These are phyloP conservation scores for Myxozyma nipponensis DNA, from an alignment of 805 yeast species.

Conservation along the genomic window DNA sequence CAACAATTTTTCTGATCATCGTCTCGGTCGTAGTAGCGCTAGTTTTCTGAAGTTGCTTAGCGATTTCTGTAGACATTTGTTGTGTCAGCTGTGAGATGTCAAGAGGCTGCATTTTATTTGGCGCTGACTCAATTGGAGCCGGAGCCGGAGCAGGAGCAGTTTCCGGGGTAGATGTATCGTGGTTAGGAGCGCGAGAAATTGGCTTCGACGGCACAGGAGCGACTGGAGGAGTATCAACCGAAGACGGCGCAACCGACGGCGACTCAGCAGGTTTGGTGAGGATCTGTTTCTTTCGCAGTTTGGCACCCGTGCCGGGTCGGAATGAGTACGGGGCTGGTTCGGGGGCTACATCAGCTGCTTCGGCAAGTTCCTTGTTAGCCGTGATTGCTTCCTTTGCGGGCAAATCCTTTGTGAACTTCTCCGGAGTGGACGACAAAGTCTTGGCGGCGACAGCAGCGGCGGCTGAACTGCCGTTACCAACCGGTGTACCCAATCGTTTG, in stretches of 20 bases:
- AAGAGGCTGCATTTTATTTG: no score
- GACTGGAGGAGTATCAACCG: neutral
- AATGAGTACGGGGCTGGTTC: conserved; percentile 6
- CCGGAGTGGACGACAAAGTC: neutral
- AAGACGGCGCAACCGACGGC: conserved; percentile 5
- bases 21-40: neutral
- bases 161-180: neutral
- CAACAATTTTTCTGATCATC: neutral
- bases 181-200: neutral
- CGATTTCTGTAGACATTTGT: neutral
- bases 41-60: neutral
- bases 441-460: neutral
- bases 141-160: neutral
- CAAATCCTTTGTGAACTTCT: neutral
- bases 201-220: neutral
- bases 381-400: neutral
- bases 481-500: neutral
- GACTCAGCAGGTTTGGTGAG: no score
- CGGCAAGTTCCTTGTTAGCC: neutral
- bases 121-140: neutral
- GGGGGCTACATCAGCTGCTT: neutral
- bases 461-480: neutral
- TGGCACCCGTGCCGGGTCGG: conserved; percentile 10
- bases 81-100: neutral
- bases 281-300: conserved; percentile 13